Evolutionary conservation across 768 basidiomycete species (phyloP), one percentile per base, ranked within the genome.

Genomic region (Mycena amicta): DNA sequence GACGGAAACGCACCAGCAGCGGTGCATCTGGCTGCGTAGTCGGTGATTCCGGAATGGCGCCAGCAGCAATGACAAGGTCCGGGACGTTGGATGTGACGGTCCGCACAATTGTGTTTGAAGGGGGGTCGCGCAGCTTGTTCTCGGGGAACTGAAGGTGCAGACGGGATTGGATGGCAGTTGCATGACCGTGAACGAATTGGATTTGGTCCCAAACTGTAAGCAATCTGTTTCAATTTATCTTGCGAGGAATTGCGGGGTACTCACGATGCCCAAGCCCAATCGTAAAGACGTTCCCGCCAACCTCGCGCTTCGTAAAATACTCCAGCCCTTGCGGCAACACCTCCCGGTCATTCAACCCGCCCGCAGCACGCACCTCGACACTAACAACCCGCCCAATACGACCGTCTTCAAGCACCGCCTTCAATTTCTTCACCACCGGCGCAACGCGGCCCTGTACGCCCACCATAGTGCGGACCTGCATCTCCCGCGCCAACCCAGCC

Each of bases 381-480:
- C 33, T 56, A 13, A 56, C 2, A 8, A 52, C 50, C n/a, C 47
- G 27, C n/a, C 66, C 67, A 15, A 67, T 63, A 13, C 54, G 26
- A 3, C 65, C 68, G 15, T 43, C 52, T 18, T 52, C 45, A 28
- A 67, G 26, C 27, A 69, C 43, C 45, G 33, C 56, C 41, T 53
- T 57, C 39, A 66, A 6, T 53, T 59, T 26, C 31, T 18, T n/a
- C n/a, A 52, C 49, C 0, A 55, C 20, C 3, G 57, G 57, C 29
- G 52, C 61, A n/a, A 67, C 51, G 28, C 62, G 59, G 4, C 59
- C 64, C 58, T 71, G 70, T 16, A 60, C 2, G 11, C 66, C 70
- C 5, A 70, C 61, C 25, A 68, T 47, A 13, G 59, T 62, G 50
- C 57, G 47, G 23, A 64, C 61, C 0, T 57, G 50, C 47, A 50